Conservation (phyloP, 2,329 filamentous ascomycete species). For the Helminthosporium solani region DNA sequence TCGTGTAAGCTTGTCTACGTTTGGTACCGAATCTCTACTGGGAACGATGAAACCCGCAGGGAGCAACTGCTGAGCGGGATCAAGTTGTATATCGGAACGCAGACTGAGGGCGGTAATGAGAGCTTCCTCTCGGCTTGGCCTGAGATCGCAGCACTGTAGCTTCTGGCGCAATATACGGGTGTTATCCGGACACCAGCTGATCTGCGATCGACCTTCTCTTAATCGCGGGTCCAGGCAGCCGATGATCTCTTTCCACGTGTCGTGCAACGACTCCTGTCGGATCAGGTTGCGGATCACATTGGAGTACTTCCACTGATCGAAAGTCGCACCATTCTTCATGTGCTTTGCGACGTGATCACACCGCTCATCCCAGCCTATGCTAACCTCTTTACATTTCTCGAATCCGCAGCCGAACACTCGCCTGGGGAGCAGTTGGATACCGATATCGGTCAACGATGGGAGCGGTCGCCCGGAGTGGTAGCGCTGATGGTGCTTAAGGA, state of each 20-base stretch:
- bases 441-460: slow-evolving; percentile 38
- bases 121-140: slow-evolving; percentile 40
- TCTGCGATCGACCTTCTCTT: slow-evolving; percentile 39
- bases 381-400: slow-evolving; percentile 42
- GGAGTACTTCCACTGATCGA: slow-evolving; percentile 42
- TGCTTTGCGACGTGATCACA: slow-evolving; percentile 43
- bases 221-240: slow-evolving; percentile 33
- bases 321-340: slow-evolving; percentile 40
- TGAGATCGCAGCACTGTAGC: slow-evolving; percentile 40
- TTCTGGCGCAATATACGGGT: slow-evolving; percentile 39
- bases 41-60: slow-evolving; percentile 38
- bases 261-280: slow-evolving; percentile 39
- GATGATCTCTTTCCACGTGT: slow-evolving; percentile 42
- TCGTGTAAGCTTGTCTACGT: slow-evolving; percentile 32
- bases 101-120: slow-evolving; percentile 39
- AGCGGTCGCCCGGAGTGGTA: slow-evolving; percentile 40
- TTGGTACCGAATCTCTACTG: slow-evolving; percentile 37
- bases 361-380: slow-evolving; percentile 42
- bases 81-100: slow-evolving; percentile 36
- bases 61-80: slow-evolving; percentile 29
- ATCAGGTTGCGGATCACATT: slow-evolving; percentile 42
- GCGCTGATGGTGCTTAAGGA: slow-evolving; percentile 40
- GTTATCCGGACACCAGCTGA: slow-evolving; percentile 41
- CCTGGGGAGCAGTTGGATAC: slow-evolving; percentile 34
- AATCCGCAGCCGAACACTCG: slow-evolving; percentile 43